Base-by-base conservation (phyloP, 106 monocot species). In the Chionographis japonica region DNA sequence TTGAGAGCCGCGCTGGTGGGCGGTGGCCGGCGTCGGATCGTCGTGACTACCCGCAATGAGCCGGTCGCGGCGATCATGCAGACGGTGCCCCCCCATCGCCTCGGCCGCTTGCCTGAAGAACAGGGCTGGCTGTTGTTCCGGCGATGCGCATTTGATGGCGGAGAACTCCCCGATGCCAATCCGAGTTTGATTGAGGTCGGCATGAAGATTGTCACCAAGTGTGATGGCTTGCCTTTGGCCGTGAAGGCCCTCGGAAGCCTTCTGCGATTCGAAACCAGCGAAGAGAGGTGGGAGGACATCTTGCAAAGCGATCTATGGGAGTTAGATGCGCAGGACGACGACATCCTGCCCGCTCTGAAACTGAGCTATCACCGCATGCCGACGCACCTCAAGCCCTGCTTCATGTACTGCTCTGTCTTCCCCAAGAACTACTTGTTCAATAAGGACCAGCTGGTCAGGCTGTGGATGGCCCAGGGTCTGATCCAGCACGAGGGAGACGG, bases 221-320 rank as follows among this genome's bases (percentile, higher is more conserved):
- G 65, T 19, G 50, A 57, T 50, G 81, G 81, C n/a, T 56, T 81
- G 17, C 81, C 81, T 52, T 68, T 81, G 66, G 66, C 81, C 11
- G 54, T 54, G n/a, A 69, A 72, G 62, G 37, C 14, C 6, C 59
- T 72, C 8, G 81, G 81, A 18, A 40, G 19, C 9, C 54, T 68
- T 11, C 49, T 81, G 35, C 7, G 41, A 40, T 40, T 12, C 40
- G 50, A 61, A 40, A 8, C 13, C 4, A 37, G 62, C 12, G 55
- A 67, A 13, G 17, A 62, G 9, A 56, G 43, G 4, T 81, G 71
- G 81, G 8, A 53, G 2, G 46, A 60, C 11, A 55, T 81, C 41
- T 58, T 81, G 16, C 2, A 72, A 1, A 75, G 42, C 40, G 52
- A 60, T 8, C 18, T 81, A 8, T 66, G 69, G 66, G 66, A 46